phyloP scores from a whole-genome alignment of 352 stramenopile genomes.

The Phytophthora foliorum region DNA sequence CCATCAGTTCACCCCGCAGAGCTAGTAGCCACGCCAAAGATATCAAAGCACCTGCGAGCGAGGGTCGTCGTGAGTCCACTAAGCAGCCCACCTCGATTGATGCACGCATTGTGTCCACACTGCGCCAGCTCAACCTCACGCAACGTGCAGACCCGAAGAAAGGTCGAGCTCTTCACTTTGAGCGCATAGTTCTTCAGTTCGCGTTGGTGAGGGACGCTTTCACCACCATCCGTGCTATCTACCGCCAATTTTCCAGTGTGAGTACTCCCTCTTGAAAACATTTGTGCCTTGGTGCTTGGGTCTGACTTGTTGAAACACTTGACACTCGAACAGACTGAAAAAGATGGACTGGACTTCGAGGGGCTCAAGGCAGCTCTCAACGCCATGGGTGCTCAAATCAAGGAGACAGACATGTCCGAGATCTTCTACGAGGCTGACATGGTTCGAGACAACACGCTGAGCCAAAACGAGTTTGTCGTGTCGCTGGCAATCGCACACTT shows the following conservation, averaged over 20 bases:
- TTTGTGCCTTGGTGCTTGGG: background rate
- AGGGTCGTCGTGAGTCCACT: constrained; percentile 38
- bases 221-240: constrained; percentile 71
- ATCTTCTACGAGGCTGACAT: constrained; percentile 93
- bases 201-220: constrained; percentile 70
- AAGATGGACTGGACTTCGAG: constrained; percentile 72
- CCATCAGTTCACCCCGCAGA: constrained; percentile 16
- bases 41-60: constrained; percentile 15
- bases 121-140: constrained; percentile 70
- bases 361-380: constrained; percentile 71
- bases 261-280: constrained; percentile 19
- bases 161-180: constrained; percentile 69
- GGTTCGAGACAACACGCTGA: constrained; percentile 86
- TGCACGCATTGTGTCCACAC: constrained; percentile 70
- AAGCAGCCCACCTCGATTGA: constrained; percentile 70
- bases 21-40: constrained; percentile 16
- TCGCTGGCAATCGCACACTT: constrained; percentile 88
- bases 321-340: constrained; percentile 40
- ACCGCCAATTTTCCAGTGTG: constrained; percentile 69
- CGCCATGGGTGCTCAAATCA: constrained; percentile 69
- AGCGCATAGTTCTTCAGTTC: constrained; percentile 85
- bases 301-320: constrained; percentile 7
- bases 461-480: constrained; percentile 89
- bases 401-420: constrained; percentile 73
- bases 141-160: constrained; percentile 55